phyloP scores from a whole-genome alignment of 441 rosid genomes.

The Populus tomentosa region DNA sequence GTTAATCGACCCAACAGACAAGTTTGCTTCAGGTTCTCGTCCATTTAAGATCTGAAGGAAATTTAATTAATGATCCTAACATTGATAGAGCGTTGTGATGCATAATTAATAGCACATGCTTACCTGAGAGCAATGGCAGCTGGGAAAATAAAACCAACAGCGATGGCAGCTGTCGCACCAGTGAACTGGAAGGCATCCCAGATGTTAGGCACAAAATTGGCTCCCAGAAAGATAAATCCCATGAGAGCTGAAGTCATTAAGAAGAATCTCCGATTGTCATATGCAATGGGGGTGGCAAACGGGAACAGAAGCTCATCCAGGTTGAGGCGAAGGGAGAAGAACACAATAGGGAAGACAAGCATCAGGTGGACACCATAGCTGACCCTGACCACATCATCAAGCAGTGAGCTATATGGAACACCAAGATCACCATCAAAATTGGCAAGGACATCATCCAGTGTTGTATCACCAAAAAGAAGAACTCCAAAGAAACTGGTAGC shows the following conservation, averaged over 20 bases:
- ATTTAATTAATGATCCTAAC: not conserved
- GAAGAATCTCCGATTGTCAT: constrained; percentile 51
- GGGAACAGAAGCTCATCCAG: constrained; percentile 62
- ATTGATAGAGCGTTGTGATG: not conserved
- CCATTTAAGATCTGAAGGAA: not conserved
- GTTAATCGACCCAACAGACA: not conserved
- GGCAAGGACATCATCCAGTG: constrained; percentile 59
- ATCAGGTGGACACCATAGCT: constrained; percentile 71
- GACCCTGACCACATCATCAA: constrained; percentile 53
- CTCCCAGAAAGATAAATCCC: constrained; percentile 50
- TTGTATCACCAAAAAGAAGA: constrained; percentile 61
- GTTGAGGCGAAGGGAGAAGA: constrained; percentile 65
- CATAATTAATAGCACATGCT: constrained; percentile 10
- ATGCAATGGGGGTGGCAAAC: constrained; percentile 42
- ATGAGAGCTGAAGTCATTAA: constrained; percentile 42
- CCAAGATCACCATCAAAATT: constrained; percentile 70
- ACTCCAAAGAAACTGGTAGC: constrained; percentile 67
- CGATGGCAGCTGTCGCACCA: constrained; percentile 55
- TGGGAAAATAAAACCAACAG: constrained; percentile 64
- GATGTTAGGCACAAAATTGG: constrained; percentile 58
- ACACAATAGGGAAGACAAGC: constrained; percentile 66
- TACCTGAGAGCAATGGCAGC: constrained; percentile 56
- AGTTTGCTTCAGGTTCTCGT: not conserved
- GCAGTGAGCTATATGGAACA: constrained; percentile 49
- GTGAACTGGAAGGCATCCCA: constrained; percentile 81